Evolutionary conservation across 2,329 filamentous ascomycete species (phyloP).

Genomic region (Byssoonygena ceratinophila): DNA sequence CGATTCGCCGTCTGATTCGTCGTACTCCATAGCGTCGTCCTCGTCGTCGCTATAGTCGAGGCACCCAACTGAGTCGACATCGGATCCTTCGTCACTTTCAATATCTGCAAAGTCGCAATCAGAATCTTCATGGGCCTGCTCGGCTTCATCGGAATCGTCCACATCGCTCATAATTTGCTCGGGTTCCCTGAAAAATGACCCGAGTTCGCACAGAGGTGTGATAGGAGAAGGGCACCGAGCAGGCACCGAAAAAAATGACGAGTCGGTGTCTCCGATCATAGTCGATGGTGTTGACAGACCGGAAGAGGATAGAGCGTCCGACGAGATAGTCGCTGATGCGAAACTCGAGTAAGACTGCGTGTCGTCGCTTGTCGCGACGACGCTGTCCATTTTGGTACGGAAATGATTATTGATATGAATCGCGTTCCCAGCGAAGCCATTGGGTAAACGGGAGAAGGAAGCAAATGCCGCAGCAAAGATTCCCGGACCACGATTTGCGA

Average conservation of each 20-base stretch:
- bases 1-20: constrained; percentile 9
- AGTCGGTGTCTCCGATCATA: not conserved
- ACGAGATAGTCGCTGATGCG: not conserved
- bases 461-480: constrained; percentile 7
- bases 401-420: not conserved
- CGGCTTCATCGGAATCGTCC: constrained; percentile 3
- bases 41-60: constrained; percentile 10
- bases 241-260: constrained; percentile 2
- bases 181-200: not conserved
- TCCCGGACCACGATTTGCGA: constrained; percentile 4
- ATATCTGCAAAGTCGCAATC: constrained; percentile 9
- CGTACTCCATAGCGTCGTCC: constrained; percentile 10
- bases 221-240: not conserved
- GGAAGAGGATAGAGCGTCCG: not conserved
- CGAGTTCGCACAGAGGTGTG: not conserved
- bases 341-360: constrained; percentile 7
- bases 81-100: constrained; percentile 6
- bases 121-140: constrained; percentile 2
- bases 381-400: not conserved
- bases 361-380: not conserved
- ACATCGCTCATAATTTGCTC: constrained; percentile 1
- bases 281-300: constrained; percentile 9
- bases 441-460: not conserved
- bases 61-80: constrained; percentile 7
- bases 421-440: not conserved